Evolutionary conservation across 2,329 filamentous ascomycete species (phyloP).

Genomic region (Clonostachys rhizophaga): DNA sequence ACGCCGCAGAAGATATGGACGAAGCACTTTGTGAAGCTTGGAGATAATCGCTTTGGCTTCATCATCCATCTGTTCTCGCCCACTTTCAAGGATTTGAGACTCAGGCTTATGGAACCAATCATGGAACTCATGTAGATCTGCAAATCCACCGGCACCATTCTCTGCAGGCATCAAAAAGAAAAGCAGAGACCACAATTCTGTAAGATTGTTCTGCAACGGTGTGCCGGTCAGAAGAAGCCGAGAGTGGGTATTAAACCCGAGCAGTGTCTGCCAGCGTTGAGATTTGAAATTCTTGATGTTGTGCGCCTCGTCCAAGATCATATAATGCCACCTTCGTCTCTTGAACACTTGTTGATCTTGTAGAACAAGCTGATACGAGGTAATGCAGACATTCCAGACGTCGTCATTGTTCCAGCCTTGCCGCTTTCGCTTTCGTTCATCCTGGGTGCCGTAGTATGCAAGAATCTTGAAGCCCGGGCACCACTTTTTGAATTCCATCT

Average conservation of each 20-base stretch:
- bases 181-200: slow-evolving; percentile 92
- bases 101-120: slow-evolving; percentile 95
- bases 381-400: slow-evolving; percentile 95
- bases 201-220: slow-evolving; percentile 93
- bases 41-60: slow-evolving; percentile 88
- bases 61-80: slow-evolving; percentile 88
- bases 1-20: slow-evolving; percentile 85
- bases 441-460: slow-evolving; percentile 91
- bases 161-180: slow-evolving; percentile 96
- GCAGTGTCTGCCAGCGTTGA: slow-evolving; percentile 90
- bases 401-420: slow-evolving; percentile 92
- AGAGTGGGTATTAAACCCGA: slow-evolving; percentile 88
- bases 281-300: slow-evolving; percentile 99
- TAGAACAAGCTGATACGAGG: slow-evolving; percentile 92
- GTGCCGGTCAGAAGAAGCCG: slow-evolving; percentile 89
- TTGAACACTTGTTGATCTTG: slow-evolving; percentile 95
- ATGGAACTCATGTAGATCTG: slow-evolving; percentile 91
- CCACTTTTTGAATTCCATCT: slow-evolving; percentile 99
- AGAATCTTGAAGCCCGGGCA: slow-evolving; percentile 97
- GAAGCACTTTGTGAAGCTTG: slow-evolving; percentile 89
- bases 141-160: slow-evolving; percentile 83
- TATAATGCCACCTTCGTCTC: slow-evolving; percentile 90
- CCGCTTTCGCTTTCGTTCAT: slow-evolving; percentile 87
- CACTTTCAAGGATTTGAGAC: slow-evolving; percentile 92
- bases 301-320: slow-evolving; percentile 96